Conservation (phyloP, 2,329 filamentous ascomycete species). For the Cadophora luteo-olivacea region DNA sequence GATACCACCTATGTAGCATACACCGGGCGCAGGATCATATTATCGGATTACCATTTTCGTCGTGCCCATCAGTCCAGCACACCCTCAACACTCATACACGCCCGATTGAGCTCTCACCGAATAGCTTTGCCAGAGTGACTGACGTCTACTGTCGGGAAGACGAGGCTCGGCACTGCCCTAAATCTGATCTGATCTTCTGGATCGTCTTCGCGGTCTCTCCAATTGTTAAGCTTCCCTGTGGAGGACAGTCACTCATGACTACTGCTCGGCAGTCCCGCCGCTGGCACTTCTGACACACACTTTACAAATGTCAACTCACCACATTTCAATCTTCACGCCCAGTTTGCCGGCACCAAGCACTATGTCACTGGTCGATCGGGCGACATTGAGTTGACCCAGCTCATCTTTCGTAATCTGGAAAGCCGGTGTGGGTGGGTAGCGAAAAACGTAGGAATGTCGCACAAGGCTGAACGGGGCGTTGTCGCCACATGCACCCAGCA, state of each 20-base stretch:
- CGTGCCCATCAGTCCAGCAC: neutral
- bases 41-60: neutral
- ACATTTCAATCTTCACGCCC: neutral
- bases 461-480: conserved; percentile 8
- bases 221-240: too few relatives aligned
- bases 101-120: neutral
- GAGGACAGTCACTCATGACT: too few relatives aligned
- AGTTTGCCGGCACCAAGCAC: neutral
- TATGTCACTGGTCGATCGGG: neutral
- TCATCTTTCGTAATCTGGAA: neutral
- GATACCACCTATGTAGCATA: neutral
- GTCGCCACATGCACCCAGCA: neutral
- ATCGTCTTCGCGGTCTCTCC: too few relatives aligned
- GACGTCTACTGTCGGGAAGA: neutral
- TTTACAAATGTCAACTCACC: neutral
- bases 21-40: neutral
- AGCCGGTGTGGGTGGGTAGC: neutral
- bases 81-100: neutral
- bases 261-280: too few relatives aligned
- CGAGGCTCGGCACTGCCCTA: neutral
- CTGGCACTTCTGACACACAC: neutral
- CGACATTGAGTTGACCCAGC: neutral
- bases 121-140: too few relatives aligned
- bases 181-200: too few relatives aligned
- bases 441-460: neutral